Evolutionary conservation across 1,139 yeast species (phyloP).

Genomic region (Hansenula sp.): DNA sequence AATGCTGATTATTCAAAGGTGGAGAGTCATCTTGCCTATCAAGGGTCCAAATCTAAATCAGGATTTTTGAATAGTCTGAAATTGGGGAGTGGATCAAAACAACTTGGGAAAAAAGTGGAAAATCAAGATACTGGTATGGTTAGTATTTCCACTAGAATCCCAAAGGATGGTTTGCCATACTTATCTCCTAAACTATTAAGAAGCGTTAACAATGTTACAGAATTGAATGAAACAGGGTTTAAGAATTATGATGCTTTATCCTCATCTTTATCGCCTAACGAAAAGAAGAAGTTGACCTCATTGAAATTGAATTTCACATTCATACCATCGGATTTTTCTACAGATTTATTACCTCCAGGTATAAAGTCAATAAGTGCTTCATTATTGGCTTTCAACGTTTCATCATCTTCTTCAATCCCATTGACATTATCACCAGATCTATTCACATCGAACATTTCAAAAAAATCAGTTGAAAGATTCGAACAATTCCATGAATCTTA

Average conservation of each 20-base stretch:
- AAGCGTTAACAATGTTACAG: conserved; percentile 26
- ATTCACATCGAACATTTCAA: conserved; percentile 9
- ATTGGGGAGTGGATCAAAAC: not conserved
- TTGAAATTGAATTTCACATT: conserved; percentile 24
- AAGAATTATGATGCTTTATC: conserved; percentile 18
- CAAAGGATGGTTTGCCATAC: conserved; percentile 31
- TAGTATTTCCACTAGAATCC: conserved; percentile 13
- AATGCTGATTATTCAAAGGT: conserved; percentile 17
- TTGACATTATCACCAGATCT: conserved; percentile 21
- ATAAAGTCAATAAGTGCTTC: conserved; percentile 12
- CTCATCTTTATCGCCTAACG: conserved; percentile 14
- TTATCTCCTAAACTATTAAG: conserved; percentile 29
- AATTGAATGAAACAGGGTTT: conserved; percentile 25
- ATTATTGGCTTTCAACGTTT: conserved; percentile 18
- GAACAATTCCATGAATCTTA: conserved; percentile 5
- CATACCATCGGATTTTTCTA: conserved; percentile 13
- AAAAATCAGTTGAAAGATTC: conserved; percentile 12
- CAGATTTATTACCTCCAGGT: conserved; percentile 13
- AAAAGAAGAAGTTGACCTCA: conserved; percentile 19
- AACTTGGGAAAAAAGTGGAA: not conserved
- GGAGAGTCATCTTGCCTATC: conserved; percentile 9
- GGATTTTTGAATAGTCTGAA: not conserved
- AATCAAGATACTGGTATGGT: conserved; percentile 10
- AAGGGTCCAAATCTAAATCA: conserved; percentile 1
- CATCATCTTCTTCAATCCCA: conserved; percentile 22